Evolutionary conservation across 2,329 filamentous ascomycete genomes (phyloP), one percentile per base, ranked within the genome.

Genomic region (Aspergillus caelatus): DNA sequence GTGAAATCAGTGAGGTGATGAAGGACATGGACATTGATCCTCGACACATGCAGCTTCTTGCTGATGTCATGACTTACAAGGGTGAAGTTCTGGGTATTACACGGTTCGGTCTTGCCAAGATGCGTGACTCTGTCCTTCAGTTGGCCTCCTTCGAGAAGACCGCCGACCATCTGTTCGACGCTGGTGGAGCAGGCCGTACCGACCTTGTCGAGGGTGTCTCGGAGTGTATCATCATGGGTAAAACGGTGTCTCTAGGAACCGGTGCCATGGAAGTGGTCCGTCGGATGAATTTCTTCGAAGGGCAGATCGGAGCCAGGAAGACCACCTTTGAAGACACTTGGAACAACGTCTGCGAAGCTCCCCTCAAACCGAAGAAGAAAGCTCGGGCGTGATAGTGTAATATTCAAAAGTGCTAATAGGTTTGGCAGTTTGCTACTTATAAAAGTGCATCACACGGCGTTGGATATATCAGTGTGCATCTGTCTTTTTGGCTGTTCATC

Each of bases 1-100:
- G 86, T 53, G 95, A 99, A 81, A 98, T 99, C 72, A 86, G 85
- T 59, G 85, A 86, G 58, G 95, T 98, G 74, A 99, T 98, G 94
- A 88, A 88, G 41, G 89, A 90, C 76, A 97, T 99, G 93, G 89
- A 88, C 78, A 98, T 99, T 72, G 95, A 99, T 79, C 94, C 94
- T 52, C 91, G 95, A 61, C 95, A 99, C 81, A 98, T 99, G 93
- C 91, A 97, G 77, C 86, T 99, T 21, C 87, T 99, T 1, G 94
- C 95, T 12, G 95, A 99, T 74, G 94, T 97, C 60, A 99, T 99
- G 95, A 98, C 95, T 0, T 98, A 94, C 85, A 98, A 97, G 82
- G 95, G 95, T 57, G 94, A 98, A 70, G 92, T 99, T 0, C 86
- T 97, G 21, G 95, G 95, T 58, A 99, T 99, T 75, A 99, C 95